These are phyloP conservation scores for Oryza meyeriana DNA, from an alignment of 176 grass and related monocot genomes.

Conservation along the genomic window DNA sequence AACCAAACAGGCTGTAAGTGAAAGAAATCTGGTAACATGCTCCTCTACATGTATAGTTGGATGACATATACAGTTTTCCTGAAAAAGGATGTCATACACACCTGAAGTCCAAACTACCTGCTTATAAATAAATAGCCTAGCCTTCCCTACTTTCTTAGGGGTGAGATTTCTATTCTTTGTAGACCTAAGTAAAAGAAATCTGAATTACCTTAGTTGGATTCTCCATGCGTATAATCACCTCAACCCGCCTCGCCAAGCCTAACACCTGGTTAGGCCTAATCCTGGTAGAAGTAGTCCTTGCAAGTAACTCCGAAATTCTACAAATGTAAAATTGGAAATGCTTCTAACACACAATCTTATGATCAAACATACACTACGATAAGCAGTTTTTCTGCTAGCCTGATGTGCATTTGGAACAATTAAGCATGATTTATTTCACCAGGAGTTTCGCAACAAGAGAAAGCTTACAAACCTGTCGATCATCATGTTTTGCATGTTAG, in stretches of 20 bases:
- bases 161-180: neutral
- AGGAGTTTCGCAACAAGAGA: neutral
- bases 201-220: constrained; percentile 27
- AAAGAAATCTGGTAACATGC: no score
- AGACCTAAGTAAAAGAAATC: neutral
- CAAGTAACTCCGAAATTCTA: neutral
- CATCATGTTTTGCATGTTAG: constrained; percentile 24
- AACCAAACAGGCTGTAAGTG: no score
- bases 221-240: constrained; percentile 12
- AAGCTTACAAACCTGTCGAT: constrained; percentile 53
- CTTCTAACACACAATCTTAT: neutral
- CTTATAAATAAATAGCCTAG: neutral
- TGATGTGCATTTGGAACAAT: neutral
- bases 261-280: neutral
- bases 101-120: neutral
- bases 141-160: neutral
- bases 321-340: constrained; percentile 6
- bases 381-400: neutral
- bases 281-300: neutral
- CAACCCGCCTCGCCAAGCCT: neutral
- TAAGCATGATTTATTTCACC: neutral
- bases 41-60: no score
- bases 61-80: no score
- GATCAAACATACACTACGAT: neutral
- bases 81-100: neutral